Conservation (phyloP, 1,284 basidiomycete genomes). For the Leccinum cinnamomeum region DNA sequence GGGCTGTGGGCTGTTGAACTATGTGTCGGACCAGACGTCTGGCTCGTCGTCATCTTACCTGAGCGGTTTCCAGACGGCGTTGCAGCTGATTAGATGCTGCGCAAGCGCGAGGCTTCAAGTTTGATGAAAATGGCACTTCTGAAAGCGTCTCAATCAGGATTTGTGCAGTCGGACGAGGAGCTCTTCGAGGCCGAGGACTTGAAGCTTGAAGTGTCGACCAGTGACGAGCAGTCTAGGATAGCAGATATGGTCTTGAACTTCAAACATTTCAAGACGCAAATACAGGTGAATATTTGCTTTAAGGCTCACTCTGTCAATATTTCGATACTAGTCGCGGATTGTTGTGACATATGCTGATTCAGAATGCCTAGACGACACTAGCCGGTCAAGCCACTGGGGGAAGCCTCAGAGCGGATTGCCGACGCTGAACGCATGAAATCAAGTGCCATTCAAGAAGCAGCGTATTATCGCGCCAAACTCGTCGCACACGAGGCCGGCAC, state of each 20-base stretch:
- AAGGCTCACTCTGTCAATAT: slow-evolving; percentile 6
- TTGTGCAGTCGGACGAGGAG: slow-evolving; percentile 62
- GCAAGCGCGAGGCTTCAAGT: slow-evolving; percentile 73
- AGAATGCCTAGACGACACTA: slow-evolving; percentile 56
- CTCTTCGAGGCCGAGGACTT: slow-evolving; percentile 39
- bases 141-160: slow-evolving; percentile 81
- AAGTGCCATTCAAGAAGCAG: slow-evolving; percentile 90
- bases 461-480: slow-evolving; percentile 94
- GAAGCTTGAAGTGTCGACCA: slow-evolving; percentile 38
- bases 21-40: slow-evolving; percentile 57
- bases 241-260: slow-evolving; percentile 78
- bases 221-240: slow-evolving; percentile 48
- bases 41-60: slow-evolving; percentile 54
- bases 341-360: slow-evolving; percentile 16
- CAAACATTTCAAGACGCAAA: slow-evolving; percentile 86
- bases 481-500: slow-evolving; percentile 79
- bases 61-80: slow-evolving; percentile 66
- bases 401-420: slow-evolving; percentile 74
- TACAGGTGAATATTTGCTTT: slow-evolving; percentile 65
- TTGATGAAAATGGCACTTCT: slow-evolving; percentile 78
- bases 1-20: slow-evolving; percentile 70
- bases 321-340: not conserved
- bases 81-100: slow-evolving; percentile 66
- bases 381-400: slow-evolving; percentile 65
- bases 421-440: slow-evolving; percentile 81